Base-by-base conservation (phyloP, 257 asterid species). In the Plantago ovata region DNA sequence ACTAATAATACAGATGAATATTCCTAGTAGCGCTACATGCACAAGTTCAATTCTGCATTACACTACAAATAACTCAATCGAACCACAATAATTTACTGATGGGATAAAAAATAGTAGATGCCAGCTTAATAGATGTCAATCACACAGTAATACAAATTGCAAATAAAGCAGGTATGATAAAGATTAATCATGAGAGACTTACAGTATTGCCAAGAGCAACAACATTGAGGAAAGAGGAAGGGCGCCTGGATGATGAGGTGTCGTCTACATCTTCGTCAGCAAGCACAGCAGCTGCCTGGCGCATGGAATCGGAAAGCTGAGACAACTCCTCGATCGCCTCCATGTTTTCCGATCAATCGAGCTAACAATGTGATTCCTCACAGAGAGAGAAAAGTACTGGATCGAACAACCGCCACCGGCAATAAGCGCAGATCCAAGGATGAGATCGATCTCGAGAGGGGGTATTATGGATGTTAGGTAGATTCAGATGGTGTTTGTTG, bases 201-300 rank as follows among this genome's bases (percentile, higher is more conserved):
- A 92, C 98, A 64, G 91, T 88, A 81, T 77, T 88, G 15, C 98
- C 98, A 22, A 92, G 82, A 44, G 91, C 96, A 72, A 88, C 98
- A 63, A 85, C 95, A 77, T 92, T 85, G 77, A 92, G 96, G 67
- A 92, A 92, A 68, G 95, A 77, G 61, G 96, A 81, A 1, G 85
- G 43, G 23, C 98, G 94, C 74, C 56, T 87, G 50, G 98, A 69
- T 10, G 88, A 42, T 23, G 91, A 15, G 67, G 83, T 70, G 68
- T 85, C 98, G 48, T 93, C 98, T 43, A 84, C 76, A 73, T 89
- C 97, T 62, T 93, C 98, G 62, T 89, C 98, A 28, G 97, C 95
- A 42, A 93, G 92, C 77, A 93, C 67, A 63, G 92, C 74, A 41
- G 97, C 46, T 19, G 97, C 97, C 81, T 86, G 98, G 79, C 87